Base-by-base conservation (phyloP, 2,329 filamentous ascomycete genomes). In the Epichloe sylvatica region DNA sequence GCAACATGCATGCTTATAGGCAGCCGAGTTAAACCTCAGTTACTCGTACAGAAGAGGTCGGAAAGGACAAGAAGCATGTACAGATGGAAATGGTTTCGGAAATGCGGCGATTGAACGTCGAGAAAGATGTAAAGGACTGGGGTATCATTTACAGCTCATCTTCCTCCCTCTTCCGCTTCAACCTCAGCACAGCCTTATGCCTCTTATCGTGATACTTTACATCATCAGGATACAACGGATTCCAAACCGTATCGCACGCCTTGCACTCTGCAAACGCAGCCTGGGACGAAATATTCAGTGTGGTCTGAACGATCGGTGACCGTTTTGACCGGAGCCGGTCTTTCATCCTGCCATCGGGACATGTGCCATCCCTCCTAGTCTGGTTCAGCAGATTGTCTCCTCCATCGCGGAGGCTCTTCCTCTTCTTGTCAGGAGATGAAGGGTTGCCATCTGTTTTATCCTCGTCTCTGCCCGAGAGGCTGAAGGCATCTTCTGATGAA, bases 221-320 rank as follows among this genome's bases (percentile, higher is more conserved):
- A 49, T 72, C 70, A 30, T 66, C 66, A 3, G 69, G 68, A 49
- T 66, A 67, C 5, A 70, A 54, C 0, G 69, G 70, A 46, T 72
- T 72, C 62, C 67, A 72, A 7, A 72, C 65, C 1, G 63, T 70
- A 47, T 70, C 60, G 53, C 70, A 72, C 3, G 64, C 51, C 46
- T 62, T 68, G 53, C 70, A 72, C 49, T 72, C 69, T 2, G 67
- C 64, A 51, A 72, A 71, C 1, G 68, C 58, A 3, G 68, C 65
- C 25, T 66, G 62, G 1, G 63, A 60, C 0, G 70, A 70, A 2
- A 72, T 58, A 35, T 72, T 71, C n/a, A 72, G 61, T 1, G 69
- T 72, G 2, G 67, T 72, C 46, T 72, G 70, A 1, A 71, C 58
- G 1, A 56, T 53, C 2, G 62, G 49, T 1, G 54, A 43, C 7